These are phyloP conservation scores for Candida smagusa DNA, from an alignment of 1,139 yeast genomes.

Conservation along the genomic window DNA sequence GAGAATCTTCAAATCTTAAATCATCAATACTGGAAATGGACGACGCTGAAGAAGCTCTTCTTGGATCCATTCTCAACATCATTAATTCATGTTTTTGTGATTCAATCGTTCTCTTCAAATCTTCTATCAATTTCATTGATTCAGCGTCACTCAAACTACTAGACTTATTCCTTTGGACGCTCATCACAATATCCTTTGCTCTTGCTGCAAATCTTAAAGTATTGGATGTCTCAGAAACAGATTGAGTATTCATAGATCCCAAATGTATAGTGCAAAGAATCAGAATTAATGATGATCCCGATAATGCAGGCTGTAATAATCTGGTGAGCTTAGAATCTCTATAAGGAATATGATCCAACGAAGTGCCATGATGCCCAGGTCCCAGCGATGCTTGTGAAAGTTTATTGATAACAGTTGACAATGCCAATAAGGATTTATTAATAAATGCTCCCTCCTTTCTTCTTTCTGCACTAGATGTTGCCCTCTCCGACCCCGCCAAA, in stretches of 20 bases:
- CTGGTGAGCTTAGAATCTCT: constrained; percentile 90
- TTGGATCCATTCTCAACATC: constrained; percentile 15
- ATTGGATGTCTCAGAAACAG: constrained; percentile 75
- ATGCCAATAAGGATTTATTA: constrained; percentile 82
- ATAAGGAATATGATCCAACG: constrained; percentile 73
- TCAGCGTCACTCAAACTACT: constrained; percentile 32
- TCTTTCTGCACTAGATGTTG: constrained; percentile 76
- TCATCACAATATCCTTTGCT: constrained; percentile 79
- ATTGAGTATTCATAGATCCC: constrained; percentile 42
- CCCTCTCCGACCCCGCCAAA: constrained; percentile 93
- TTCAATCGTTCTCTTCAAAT: constrained; percentile 44
- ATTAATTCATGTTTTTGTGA: constrained; percentile 40
- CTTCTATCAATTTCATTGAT: constrained; percentile 44
- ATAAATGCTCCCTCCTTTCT: constrained; percentile 91
- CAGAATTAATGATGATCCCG: constrained; percentile 83
- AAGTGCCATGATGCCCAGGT: constrained; percentile 6
- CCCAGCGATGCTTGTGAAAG: constrained; percentile 44
- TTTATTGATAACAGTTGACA: constrained; percentile 85
- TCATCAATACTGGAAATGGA: constrained; percentile 3
- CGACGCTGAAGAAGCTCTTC: not conserved
- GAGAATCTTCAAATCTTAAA: constrained; percentile 3
- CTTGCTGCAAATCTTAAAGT: constrained; percentile 90
- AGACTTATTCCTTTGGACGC: constrained; percentile 56
- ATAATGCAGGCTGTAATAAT: constrained; percentile 83
- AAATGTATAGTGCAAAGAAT: constrained; percentile 83